These are phyloP conservation scores for Hanseniaspora jakobsenii DNA, from an alignment of 805 yeast species.

Conservation along the genomic window DNA sequence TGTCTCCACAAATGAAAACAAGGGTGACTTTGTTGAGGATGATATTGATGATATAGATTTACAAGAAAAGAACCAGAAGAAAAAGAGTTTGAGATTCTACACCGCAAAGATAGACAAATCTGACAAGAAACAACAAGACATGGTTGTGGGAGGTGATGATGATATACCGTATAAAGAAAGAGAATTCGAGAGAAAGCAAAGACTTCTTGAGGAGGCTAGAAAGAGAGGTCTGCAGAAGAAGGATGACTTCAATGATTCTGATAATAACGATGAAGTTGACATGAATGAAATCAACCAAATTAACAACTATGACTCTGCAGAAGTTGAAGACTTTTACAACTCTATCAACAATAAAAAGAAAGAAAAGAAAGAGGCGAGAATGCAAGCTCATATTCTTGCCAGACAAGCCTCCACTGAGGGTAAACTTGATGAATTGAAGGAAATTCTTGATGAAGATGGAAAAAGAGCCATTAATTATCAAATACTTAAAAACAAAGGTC, in stretches of 20 bases:
- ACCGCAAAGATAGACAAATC: conserved; percentile 92
- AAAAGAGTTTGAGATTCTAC: conserved; percentile 79
- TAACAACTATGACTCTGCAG: conserved; percentile 35
- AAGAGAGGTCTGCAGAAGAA: conserved; percentile 52
- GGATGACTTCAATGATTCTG: conserved; percentile 44
- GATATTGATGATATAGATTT: conserved; percentile 69
- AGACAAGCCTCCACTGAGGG: conserved; percentile 76
- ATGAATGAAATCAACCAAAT: conserved; percentile 10
- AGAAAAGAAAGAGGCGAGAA: conserved; percentile 42
- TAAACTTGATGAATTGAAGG: conserved; percentile 59
- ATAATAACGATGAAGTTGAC: conserved; percentile 22
- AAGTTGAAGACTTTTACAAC: conserved; percentile 50
- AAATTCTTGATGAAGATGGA: conserved; percentile 55
- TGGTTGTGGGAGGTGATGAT: conserved; percentile 57
- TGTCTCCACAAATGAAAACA: conserved; percentile 19
- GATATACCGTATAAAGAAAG: conserved; percentile 90
- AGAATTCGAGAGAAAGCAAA: conserved; percentile 75
- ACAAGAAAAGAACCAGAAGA: conserved; percentile 73
- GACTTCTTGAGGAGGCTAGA: conserved; percentile 78
- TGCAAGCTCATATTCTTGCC: conserved; percentile 56
- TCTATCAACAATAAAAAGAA: conserved; percentile 37
- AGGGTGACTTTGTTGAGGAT: conserved; percentile 55
- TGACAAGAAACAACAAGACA: conserved; percentile 47
- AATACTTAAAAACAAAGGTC: conserved; percentile 90
- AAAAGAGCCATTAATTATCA: conserved; percentile 93